These are phyloP conservation scores for Neoscytalidium dimidiatum DNA, from an alignment of 2,329 filamentous ascomycete genomes.

Conservation along the genomic window DNA sequence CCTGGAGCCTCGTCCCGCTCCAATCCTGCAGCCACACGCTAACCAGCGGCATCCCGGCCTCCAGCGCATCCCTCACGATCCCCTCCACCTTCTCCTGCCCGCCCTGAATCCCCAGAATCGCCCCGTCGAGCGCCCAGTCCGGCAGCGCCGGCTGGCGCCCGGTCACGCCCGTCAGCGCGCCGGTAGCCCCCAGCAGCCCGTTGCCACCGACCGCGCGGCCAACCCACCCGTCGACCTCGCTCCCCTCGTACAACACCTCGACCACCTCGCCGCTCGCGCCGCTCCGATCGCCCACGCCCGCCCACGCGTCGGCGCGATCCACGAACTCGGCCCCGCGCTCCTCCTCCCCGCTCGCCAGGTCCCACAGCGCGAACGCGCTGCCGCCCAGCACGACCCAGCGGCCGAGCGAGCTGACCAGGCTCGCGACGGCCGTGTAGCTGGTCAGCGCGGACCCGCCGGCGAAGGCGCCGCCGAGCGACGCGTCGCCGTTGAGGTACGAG, in stretches of 20 bases:
- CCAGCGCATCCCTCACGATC: constrained; percentile 35
- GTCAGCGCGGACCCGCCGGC: constrained; percentile 35
- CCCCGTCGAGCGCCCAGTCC: constrained; percentile 26
- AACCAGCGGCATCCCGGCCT: constrained; percentile 34
- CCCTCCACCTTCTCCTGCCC: constrained; percentile 37
- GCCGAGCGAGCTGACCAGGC: constrained; percentile 32
- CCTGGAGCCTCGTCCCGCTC: constrained; percentile 38
- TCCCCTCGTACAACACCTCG: constrained; percentile 3
- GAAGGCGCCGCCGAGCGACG: constrained; percentile 21
- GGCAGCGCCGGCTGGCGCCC: constrained; percentile 37
- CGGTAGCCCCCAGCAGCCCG: constrained; percentile 24
- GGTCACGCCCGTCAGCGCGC: constrained; percentile 37
- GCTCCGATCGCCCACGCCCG: neutral
- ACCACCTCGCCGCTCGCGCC: neutral
- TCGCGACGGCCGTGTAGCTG: constrained; percentile 36
- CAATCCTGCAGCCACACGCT: constrained; percentile 42
- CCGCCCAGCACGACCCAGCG: constrained; percentile 36
- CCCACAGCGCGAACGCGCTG: constrained; percentile 35
- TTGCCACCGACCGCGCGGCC: neutral
- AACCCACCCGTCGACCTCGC: neutral
- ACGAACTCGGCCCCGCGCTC: neutral
- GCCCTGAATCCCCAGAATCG: constrained; percentile 41
- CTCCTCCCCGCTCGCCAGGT: constrained; percentile 30
- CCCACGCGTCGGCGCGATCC: neutral
- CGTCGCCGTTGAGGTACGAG: constrained; percentile 26